Percentiles rank a stretch among this genome's conserved stretches.
phyloP scores from a whole-genome alignment of 176 grass and related monocot species.

The Carex scoparia region DNA sequence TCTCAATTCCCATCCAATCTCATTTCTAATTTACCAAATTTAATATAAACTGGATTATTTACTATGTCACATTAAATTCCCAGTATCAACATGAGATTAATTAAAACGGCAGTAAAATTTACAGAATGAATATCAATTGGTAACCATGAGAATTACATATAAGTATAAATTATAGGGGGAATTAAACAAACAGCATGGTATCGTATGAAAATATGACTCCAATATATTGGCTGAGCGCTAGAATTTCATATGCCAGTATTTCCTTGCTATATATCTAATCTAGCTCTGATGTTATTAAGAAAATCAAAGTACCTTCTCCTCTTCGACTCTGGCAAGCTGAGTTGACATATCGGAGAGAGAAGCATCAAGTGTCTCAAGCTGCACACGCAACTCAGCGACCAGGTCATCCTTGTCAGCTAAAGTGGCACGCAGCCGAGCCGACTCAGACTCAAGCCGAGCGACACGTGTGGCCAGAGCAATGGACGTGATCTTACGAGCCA shows the following conservation, averaged over 20 bases:
- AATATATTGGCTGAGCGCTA: neutral
- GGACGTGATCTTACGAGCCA: slow-evolving; percentile 94
- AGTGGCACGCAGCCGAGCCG: slow-evolving; percentile 27
- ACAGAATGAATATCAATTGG: neutral
- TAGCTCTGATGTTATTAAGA: neutral
- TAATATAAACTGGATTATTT: neutral
- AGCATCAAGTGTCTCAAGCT: slow-evolving; percentile 60
- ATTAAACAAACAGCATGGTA: neutral
- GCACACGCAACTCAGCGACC: slow-evolving; percentile 64
- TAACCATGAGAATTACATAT: neutral
- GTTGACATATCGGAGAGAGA: slow-evolving; percentile 44
- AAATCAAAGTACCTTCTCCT: slow-evolving; percentile 58
- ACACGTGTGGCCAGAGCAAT: slow-evolving; percentile 70
- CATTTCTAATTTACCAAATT: neutral
- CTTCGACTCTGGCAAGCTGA: slow-evolving; percentile 44
- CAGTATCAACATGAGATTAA: neutral
- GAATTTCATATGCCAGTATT: neutral
- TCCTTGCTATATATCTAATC: neutral
- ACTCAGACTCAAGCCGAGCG: slow-evolving; percentile 56
- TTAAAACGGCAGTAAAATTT: neutral
- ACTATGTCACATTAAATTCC: neutral
- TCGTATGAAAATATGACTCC: neutral
- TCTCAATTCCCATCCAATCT: neutral
- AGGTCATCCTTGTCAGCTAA: slow-evolving; percentile 62
- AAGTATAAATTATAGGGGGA: no score